A percentile compares a stretch with the other conserved stretches of the same genome.
These are phyloP conservation scores for Clarireedia monteithiana DNA, from an alignment of 2,329 filamentous ascomycete species.

Conservation along the genomic window DNA sequence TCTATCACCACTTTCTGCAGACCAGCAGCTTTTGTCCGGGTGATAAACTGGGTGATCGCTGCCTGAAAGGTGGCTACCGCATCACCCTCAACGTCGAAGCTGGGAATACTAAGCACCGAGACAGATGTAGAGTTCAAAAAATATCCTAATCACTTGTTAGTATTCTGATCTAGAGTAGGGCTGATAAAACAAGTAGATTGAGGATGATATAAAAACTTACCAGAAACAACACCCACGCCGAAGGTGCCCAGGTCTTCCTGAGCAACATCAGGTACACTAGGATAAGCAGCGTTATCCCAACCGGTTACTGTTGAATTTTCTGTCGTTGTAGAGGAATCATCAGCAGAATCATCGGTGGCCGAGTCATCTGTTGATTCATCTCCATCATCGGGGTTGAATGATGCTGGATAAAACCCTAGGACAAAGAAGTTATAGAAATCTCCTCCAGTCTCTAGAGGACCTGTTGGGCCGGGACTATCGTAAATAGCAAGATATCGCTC, in stretches of 20 bases:
- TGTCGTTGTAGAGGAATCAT: background rate
- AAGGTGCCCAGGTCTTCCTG: slow-evolving; percentile 18
- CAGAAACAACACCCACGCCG: slow-evolving; percentile 17
- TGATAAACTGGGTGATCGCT: slow-evolving; percentile 35
- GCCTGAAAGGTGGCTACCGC: slow-evolving; percentile 27
- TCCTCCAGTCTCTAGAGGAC: slow-evolving; percentile 21
- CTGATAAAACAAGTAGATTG: background rate
- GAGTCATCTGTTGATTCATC: slow-evolving; percentile 1
- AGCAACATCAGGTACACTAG: slow-evolving; percentile 12
- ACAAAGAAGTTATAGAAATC: slow-evolving; percentile 27
- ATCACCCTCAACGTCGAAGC: slow-evolving; percentile 27
- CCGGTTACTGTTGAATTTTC: background rate
- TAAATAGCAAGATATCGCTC: slow-evolving; percentile 29
- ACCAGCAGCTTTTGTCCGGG: slow-evolving; percentile 34
- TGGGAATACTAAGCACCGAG: slow-evolving; percentile 34
- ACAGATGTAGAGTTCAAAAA: slow-evolving; percentile 21
- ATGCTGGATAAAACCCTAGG: slow-evolving; percentile 18
- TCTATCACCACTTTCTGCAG: slow-evolving; percentile 57
- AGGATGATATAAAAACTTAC: background rate
- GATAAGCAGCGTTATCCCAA: slow-evolving; percentile 15
- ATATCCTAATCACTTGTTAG: slow-evolving; percentile 13
- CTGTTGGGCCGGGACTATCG: slow-evolving; percentile 21
- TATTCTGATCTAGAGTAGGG: background rate
- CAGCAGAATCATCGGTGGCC: background rate
- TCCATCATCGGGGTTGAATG: slow-evolving; percentile 11